Evolutionary conservation across 139 green algal genomes (phyloP), one percentile per base, ranked within the genome.

Genomic region (Volvox reticuliferus): DNA sequence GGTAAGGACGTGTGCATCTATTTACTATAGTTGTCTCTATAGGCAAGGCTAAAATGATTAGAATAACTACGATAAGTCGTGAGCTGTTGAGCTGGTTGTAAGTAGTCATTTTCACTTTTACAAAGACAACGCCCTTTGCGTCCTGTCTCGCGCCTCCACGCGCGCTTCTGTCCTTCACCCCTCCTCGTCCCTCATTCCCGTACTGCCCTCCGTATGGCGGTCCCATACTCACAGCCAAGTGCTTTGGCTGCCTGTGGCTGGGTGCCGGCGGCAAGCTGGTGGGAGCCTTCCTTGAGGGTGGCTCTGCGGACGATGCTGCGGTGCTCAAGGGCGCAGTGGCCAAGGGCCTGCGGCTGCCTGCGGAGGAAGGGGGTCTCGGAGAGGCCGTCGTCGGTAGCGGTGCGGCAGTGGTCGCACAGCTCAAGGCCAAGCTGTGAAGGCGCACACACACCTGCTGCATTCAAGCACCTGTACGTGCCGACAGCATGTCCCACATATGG

Each of bases 161-260:
- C 44, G 44, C 44, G 44, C 44, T 55, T 55, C 44, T 9, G 5
- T 55, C 5, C 44, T 55, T 55, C 44, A 55, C 44, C 44, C 44
- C 44, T 55, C 44, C 44, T 55, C 9, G 44, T 9, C 44, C 44
- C 9, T 55, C 44, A 55, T 33, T 33, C 30, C 30, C 36, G 71
- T 32, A 18, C 9, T 79, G 71, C 20, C 26, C 71, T 79, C 16
- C n/a, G 65, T 2, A 5, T 16, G 65, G 65, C 65, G 65, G 21
- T 73, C 2, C 21, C 44, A 9, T 55, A 55, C 65, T 28, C 22
- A 37, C 93, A 82, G 91, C 90, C 63, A 99, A 98, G 50, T n/a
- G 12, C 92, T 99, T 99, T 92, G 97, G 97, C 33, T 94, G 93
- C 2, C 99, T 96, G 92, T 99, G 95, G 95, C 79, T 99, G 24